phyloP scores from a whole-genome alignment of 2,329 filamentous ascomycete genomes.

The Cucurbitaria berberidis region DNA sequence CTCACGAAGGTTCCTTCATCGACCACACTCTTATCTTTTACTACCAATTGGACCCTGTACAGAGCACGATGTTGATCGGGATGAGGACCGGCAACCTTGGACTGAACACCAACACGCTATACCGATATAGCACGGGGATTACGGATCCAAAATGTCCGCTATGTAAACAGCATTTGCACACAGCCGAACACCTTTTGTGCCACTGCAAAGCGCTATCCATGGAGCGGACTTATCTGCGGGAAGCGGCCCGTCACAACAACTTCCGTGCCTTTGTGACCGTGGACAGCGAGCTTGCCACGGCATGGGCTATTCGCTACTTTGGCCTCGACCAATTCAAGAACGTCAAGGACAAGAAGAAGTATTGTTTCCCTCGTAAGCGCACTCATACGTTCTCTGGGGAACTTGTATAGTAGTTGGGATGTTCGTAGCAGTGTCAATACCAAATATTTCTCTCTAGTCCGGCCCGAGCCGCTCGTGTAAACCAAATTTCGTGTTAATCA shows the following conservation, averaged over 20 bases:
- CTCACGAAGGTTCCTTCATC: neutral
- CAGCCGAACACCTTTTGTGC: neutral
- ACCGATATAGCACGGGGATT: neutral
- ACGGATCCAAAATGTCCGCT: neutral
- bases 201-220: neutral
- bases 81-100: slow-evolving; percentile 3
- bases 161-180: neutral
- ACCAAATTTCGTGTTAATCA: too few relatives aligned
- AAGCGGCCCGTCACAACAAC: neutral
- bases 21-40: neutral
- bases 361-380: neutral
- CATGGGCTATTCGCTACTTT: neutral
- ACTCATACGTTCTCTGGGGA: neutral
- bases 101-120: neutral
- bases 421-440: neutral
- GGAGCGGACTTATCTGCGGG: neutral
- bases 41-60: neutral
- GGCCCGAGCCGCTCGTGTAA: too few relatives aligned
- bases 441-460: neutral
- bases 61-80: neutral
- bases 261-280: neutral
- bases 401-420: neutral
- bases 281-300: neutral
- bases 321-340: neutral
- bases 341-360: neutral